Percentiles rank a stretch among this genome's conserved stretches.
Evolutionary conservation across 2,329 filamentous ascomycete genomes (phyloP).

Genomic region (Botryotinia calthae): DNA sequence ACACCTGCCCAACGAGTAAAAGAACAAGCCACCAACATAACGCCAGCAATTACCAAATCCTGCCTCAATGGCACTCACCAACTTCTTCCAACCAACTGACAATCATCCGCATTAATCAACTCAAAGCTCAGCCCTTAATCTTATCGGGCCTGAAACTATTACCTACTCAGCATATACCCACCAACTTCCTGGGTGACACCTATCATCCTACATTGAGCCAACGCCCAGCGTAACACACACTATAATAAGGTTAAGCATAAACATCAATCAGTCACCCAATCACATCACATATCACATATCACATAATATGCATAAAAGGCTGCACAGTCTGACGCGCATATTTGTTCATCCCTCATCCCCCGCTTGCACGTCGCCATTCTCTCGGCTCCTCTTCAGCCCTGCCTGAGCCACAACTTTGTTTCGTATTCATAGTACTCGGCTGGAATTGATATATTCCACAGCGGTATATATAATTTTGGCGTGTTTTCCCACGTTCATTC

Average conservation of each 20-base stretch:
- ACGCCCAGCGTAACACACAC: not conserved
- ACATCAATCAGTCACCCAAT: not conserved
- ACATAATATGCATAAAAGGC: not conserved
- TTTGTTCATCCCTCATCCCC: not conserved
- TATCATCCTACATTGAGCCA: not conserved
- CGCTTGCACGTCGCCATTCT: not conserved
- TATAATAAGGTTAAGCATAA: not conserved
- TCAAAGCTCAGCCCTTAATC: not conserved
- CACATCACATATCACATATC: no score
- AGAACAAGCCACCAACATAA: not conserved
- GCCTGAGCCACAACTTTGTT: not conserved
- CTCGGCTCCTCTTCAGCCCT: not conserved
- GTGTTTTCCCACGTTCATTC: not conserved
- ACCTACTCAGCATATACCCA: not conserved
- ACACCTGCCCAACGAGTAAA: no score
- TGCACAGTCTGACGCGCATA: not conserved
- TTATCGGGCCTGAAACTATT: not conserved
- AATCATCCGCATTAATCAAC: not conserved
- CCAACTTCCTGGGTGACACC: not conserved
- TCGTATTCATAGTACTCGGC: not conserved
- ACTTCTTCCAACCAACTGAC: not conserved
- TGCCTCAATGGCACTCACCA: not conserved
- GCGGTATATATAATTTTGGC: not conserved
- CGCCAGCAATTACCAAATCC: not conserved
- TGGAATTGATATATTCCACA: not conserved